A percentile compares a stretch with the other conserved stretches of the same genome.
Conservation (phyloP, 805 yeast species). For the Danielia oregonensis region DNA sequence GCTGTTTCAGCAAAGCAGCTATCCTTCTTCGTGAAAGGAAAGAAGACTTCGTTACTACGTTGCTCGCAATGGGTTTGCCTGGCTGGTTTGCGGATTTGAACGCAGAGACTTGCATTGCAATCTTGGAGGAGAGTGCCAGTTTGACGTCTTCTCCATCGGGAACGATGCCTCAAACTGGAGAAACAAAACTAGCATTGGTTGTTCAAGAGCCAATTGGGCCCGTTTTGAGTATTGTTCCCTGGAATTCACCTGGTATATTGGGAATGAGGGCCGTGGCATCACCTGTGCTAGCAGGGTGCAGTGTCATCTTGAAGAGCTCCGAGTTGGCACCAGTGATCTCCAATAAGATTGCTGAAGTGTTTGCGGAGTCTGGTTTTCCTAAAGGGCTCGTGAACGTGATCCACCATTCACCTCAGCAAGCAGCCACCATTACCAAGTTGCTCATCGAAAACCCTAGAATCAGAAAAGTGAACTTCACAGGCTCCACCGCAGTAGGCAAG, state of each 20-base stretch:
- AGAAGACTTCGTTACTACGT: slow-evolving; percentile 6
- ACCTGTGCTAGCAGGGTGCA: neutral
- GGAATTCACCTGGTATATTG: slow-evolving; percentile 1
- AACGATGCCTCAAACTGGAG: neutral
- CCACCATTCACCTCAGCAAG: neutral
- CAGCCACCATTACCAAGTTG: neutral
- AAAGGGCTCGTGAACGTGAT: neutral
- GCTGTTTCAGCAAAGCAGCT: no score
- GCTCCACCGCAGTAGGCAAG: neutral
- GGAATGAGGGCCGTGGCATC: neutral
- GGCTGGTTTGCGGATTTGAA: neutral
- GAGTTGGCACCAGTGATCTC: slow-evolving; percentile 1
- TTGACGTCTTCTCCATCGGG: neutral
- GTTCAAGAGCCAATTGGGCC: neutral
- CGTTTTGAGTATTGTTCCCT: neutral
- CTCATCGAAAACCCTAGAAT: neutral
- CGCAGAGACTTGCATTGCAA: neutral
- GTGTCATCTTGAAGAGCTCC: slow-evolving; percentile 1
- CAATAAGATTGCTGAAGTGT: neutral
- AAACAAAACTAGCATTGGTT: neutral
- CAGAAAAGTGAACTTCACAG: neutral
- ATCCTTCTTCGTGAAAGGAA: slow-evolving; percentile 12
- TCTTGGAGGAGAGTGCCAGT: slow-evolving; percentile 1
- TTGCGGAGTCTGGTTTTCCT: slow-evolving; percentile 1
- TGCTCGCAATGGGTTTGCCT: slow-evolving; percentile 11